Conservation (phyloP, 2,329 filamentous ascomycete genomes). For the Helotiales sp. region DNA sequence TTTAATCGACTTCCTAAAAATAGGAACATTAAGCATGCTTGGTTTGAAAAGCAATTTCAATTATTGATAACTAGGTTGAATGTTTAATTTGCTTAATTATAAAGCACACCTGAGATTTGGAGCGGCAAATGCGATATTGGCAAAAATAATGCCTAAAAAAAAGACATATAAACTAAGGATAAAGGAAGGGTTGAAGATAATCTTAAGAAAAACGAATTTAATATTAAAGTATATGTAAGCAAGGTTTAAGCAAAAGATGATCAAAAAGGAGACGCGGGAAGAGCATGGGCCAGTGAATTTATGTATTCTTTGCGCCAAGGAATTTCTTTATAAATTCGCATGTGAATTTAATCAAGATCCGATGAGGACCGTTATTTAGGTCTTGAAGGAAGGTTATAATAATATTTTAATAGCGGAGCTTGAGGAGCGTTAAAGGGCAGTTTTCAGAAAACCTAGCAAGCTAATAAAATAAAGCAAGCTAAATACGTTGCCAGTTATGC, state of each 20-base stretch:
- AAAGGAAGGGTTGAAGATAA: neutral
- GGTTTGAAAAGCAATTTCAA: neutral
- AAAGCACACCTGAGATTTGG: constrained; percentile 1
- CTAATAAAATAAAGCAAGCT: constrained; percentile 22
- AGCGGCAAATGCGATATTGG: neutral
- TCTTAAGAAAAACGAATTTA: neutral
- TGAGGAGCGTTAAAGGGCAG: too few species aligned
- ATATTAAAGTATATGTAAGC: constrained; percentile 4
- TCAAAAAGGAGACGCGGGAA: neutral
- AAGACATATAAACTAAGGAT: neutral
- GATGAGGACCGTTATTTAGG: constrained; percentile 12
- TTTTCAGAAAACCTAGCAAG: constrained; percentile 27
- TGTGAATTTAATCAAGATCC: constrained; percentile 25
- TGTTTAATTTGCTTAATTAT: neutral
- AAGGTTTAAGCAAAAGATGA: neutral
- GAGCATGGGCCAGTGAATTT: constrained; percentile 10
- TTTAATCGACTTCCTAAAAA: neutral
- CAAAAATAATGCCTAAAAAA: neutral
- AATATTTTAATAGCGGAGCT: too few species aligned
- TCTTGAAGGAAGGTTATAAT: too few species aligned
- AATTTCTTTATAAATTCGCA: constrained; percentile 28
- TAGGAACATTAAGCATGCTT: neutral
- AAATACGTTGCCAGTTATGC: constrained; percentile 35
- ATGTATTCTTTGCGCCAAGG: constrained; percentile 22
- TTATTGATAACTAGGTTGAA: neutral